Evolutionary conservation across 805 yeast genomes (phyloP).

Genomic region (Kodamaea laetipori): DNA sequence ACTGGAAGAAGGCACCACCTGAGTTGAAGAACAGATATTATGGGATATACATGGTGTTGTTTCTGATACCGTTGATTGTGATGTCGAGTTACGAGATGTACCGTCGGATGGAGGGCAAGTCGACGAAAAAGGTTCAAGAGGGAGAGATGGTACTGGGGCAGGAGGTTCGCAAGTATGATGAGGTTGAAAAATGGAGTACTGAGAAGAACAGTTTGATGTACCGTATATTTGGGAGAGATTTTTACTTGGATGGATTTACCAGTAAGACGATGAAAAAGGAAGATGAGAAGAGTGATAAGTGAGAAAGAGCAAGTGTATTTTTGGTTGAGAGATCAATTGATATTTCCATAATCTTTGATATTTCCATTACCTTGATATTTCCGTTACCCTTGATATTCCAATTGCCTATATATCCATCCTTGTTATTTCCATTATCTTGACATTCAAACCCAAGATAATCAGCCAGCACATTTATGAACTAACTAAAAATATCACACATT

Average conservation of each 20-base stretch:
- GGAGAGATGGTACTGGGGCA: slow-evolving; percentile 41
- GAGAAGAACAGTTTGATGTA: slow-evolving; percentile 41
- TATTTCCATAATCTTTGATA: no score
- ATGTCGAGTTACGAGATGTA: slow-evolving; percentile 38
- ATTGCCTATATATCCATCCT: no score
- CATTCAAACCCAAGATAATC: no score
- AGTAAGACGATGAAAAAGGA: slow-evolving; percentile 36
- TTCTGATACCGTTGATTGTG: slow-evolving; percentile 40
- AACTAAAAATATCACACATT: no score
- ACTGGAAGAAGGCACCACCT: slow-evolving; percentile 47
- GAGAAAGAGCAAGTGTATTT: no score
- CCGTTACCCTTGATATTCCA: no score
- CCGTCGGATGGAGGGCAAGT: slow-evolving; percentile 41
- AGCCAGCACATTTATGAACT: no score
- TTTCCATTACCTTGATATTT: no score
- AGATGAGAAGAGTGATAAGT: slow-evolving; percentile 1
- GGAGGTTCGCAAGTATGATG: slow-evolving; percentile 38
- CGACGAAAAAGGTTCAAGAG: slow-evolving; percentile 41
- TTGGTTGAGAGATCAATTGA: no score
- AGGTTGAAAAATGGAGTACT: slow-evolving; percentile 41
- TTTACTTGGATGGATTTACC: slow-evolving; percentile 46
- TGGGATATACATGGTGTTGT: slow-evolving; percentile 39
- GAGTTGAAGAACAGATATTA: slow-evolving; percentile 38
- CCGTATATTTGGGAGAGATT: slow-evolving; percentile 42
- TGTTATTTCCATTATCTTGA: no score